Conservation (phyloP, 2,329 filamentous ascomycete species). For the Pseudogymnoascus sp. region DNA sequence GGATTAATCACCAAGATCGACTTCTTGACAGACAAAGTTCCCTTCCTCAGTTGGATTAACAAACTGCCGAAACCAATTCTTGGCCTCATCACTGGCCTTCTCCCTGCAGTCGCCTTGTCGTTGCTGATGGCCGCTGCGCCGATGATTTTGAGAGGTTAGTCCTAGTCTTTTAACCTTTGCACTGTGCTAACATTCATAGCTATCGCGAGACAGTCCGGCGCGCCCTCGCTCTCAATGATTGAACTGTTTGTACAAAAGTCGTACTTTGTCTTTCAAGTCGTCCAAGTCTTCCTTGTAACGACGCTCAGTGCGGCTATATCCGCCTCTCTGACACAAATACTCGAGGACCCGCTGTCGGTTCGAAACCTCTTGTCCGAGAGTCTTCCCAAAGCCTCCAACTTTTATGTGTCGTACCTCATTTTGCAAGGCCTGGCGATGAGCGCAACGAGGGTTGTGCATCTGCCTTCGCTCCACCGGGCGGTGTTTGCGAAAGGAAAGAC, state of each 20-base stretch:
- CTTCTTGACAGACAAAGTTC: constrained; percentile 42
- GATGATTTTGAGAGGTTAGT: constrained; percentile 50
- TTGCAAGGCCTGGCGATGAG: constrained; percentile 59
- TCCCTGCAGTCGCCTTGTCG: constrained; percentile 53
- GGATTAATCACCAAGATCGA: constrained; percentile 59
- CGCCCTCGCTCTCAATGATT: constrained; percentile 49
- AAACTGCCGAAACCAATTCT: constrained; percentile 46
- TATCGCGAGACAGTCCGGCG: constrained; percentile 52
- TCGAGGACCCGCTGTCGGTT: constrained; percentile 41
- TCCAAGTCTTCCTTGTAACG: constrained; percentile 63
- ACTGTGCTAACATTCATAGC: constrained; percentile 29
- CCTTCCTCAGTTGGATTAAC: constrained; percentile 51
- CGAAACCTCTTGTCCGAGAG: constrained; percentile 45
- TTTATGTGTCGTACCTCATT: constrained; percentile 62
- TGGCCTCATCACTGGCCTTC: constrained; percentile 54
- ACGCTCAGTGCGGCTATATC: constrained; percentile 56
- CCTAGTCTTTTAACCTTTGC: not conserved
- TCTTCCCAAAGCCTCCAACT: constrained; percentile 57
- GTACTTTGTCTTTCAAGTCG: constrained; percentile 56
- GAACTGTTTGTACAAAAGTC: constrained; percentile 57
- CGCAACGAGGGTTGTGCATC: constrained; percentile 50
- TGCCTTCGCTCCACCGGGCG: constrained; percentile 48
- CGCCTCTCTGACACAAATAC: constrained; percentile 44
- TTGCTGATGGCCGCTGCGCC: constrained; percentile 55
- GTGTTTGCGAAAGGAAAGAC: constrained; percentile 53